A percentile compares a stretch with the other conserved stretches of the same genome.
These are phyloP conservation scores for Trichodelitschia bisporula DNA, from an alignment of 495 filamentous ascomycete genomes.

Conservation along the genomic window DNA sequence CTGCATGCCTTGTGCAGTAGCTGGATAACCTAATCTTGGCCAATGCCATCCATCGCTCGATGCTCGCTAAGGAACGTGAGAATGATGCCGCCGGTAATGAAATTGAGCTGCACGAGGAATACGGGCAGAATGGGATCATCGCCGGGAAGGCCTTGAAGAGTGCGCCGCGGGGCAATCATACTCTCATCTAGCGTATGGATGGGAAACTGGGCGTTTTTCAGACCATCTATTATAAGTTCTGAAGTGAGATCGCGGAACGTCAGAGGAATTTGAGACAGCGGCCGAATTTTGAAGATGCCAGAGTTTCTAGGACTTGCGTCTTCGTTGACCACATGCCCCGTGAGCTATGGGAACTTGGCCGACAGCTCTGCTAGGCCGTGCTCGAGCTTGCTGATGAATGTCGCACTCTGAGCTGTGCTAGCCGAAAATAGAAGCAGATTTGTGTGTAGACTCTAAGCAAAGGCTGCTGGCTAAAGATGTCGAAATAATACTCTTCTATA, in stretches of 20 bases:
- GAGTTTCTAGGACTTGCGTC: conserved; percentile 13
- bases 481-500: no score
- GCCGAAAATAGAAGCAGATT: conserved; percentile 17
- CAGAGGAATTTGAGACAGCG: conserved; percentile 14
- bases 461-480: no score
- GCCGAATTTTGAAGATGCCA: conserved; percentile 19
- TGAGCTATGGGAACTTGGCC: conserved; percentile 25
- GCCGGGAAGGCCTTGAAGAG: no score
- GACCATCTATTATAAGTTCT: conserved; percentile 17
- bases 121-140: conserved; percentile 20
- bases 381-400: conserved; percentile 14
- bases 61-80: conserved; percentile 25
- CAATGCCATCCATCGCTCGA: conserved; percentile 26
- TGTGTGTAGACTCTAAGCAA: no score
- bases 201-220: conserved; percentile 21
- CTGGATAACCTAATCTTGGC: conserved; percentile 24
- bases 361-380: conserved; percentile 17
- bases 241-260: conserved; percentile 20
- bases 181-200: conserved; percentile 28
- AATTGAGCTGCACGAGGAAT: conserved; percentile 26
- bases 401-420: conserved; percentile 10
- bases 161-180: conserved; percentile 22
- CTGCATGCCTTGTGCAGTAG: conserved; percentile 28
- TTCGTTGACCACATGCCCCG: conserved; percentile 26
- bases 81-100: conserved; percentile 24